These are phyloP conservation scores for Penicillium lagena DNA, from an alignment of 495 filamentous ascomycete genomes.

Conservation along the genomic window DNA sequence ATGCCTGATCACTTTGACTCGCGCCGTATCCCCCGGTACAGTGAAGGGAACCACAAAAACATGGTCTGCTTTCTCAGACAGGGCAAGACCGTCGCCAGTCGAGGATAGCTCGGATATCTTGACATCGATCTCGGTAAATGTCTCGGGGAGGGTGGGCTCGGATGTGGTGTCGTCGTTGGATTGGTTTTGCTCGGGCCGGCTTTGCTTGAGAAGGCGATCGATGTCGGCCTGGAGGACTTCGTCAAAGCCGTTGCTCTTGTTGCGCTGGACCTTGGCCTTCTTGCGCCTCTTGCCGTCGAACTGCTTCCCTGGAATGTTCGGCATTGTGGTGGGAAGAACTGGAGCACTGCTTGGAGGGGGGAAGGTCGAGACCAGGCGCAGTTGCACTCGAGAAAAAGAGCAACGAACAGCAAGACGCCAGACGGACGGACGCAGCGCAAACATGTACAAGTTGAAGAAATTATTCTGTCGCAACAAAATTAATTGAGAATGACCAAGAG, in stretches of 20 bases:
- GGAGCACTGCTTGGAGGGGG: conserved; percentile 10
- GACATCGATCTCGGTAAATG: conserved; percentile 71
- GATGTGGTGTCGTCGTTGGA: conserved; percentile 11
- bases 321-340: conserved; percentile 21
- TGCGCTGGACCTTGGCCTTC: conserved; percentile 42
- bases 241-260: conserved; percentile 44
- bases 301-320: conserved; percentile 20
- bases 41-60: conserved; percentile 89
- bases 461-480: neutral
- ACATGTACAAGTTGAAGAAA: conserved; percentile 13
- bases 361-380: conserved; percentile 1
- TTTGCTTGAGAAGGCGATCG: conserved; percentile 51
- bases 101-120: conserved; percentile 71
- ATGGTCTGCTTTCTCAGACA: conserved; percentile 55
- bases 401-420: conserved; percentile 7
- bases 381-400: neutral
- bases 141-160: conserved; percentile 48
- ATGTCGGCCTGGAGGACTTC: conserved; percentile 73
- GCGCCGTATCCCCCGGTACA: conserved; percentile 74
- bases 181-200: conserved; percentile 27
- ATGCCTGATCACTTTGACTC: conserved; percentile 72
- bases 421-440: conserved; percentile 9
- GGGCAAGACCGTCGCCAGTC: conserved; percentile 81
- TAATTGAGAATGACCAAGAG: conserved; percentile 4
- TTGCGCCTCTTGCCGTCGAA: conserved; percentile 43